Conservation (phyloP, 169 alveolate genomes). For the Plasmodium berghei region DNA sequence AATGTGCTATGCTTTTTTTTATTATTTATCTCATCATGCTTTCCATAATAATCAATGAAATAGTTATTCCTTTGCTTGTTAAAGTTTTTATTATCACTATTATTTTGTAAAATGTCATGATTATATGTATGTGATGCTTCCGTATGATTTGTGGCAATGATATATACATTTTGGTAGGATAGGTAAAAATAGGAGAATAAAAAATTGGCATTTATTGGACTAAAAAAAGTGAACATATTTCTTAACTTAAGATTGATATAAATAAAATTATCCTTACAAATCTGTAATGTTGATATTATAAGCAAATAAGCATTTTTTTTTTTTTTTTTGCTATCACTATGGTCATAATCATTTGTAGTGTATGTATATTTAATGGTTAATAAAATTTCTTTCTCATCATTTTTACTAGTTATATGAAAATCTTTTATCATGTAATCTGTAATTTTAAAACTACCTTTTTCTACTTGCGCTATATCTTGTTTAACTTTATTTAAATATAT, state of each 20-base stretch:
- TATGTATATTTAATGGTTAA: constrained; percentile 49
- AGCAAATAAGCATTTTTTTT: constrained; percentile 35
- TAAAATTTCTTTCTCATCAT: constrained; percentile 33
- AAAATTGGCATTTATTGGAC: constrained; percentile 25
- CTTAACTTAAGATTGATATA: constrained; percentile 39
- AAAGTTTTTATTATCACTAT: not conserved
- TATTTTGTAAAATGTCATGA: not conserved
- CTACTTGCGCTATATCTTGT: constrained; percentile 11
- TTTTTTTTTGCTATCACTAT: constrained; percentile 1
- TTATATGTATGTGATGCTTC: not conserved
- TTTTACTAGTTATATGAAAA: constrained; percentile 28
- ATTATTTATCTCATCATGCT: not conserved
- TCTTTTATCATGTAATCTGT: constrained; percentile 34
- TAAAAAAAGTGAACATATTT: constrained; percentile 67
- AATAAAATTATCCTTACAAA: constrained; percentile 34
- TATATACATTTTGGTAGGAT: constrained; percentile 43
- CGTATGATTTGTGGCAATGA: constrained; percentile 54
- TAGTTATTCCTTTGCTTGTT: not conserved
- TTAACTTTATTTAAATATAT: constrained; percentile 43
- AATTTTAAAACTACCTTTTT: constrained; percentile 13
- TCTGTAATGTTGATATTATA: constrained; percentile 39
- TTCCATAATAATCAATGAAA: not conserved
- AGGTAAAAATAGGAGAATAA: constrained; percentile 41
- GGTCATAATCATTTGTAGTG: too few species aligned
- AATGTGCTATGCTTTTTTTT: not conserved